Evolutionary conservation across 2,329 filamentous ascomycete genomes (phyloP).

Genomic region (Eutypella sp.): DNA sequence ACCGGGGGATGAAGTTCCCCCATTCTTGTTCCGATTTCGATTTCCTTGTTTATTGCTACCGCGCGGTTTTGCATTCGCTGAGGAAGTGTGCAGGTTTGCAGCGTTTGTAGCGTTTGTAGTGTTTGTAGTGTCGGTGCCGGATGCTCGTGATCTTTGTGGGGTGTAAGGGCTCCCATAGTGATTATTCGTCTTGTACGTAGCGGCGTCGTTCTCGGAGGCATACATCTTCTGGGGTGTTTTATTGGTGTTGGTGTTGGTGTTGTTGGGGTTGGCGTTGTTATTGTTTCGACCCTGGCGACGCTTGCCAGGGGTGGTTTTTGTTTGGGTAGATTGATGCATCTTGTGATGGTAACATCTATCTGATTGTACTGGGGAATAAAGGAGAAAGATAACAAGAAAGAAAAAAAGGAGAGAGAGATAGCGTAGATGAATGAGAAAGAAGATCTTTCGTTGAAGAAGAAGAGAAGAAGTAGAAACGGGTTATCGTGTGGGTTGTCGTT

Average conservation of each 20-base stretch:
- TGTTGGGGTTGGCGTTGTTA: constrained; percentile 28
- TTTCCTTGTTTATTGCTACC: constrained; percentile 22
- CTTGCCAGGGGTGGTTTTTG: constrained; percentile 33
- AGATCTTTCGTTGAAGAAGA: constrained; percentile 4
- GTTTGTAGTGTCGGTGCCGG: constrained; percentile 31
- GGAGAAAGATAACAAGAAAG: not conserved
- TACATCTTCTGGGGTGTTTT: constrained; percentile 45
- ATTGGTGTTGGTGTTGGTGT: constrained; percentile 28
- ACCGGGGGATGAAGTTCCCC: constrained; percentile 36
- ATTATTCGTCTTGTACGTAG: constrained; percentile 26
- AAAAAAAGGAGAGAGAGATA: not conserved
- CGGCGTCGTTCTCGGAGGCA: constrained; percentile 53
- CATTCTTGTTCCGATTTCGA: constrained; percentile 26
- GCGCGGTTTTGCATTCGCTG: constrained; percentile 26
- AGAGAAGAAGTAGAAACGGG: too few relatives aligned
- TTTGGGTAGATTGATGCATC: constrained; percentile 30
- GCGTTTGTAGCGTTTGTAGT: too few relatives aligned
- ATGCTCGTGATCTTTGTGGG: constrained; percentile 36
- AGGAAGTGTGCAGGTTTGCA: too few relatives aligned
- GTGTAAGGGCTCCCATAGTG: constrained; percentile 33
- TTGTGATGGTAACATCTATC: constrained; percentile 20
- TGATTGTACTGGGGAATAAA: constrained; percentile 4
- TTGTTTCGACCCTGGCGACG: constrained; percentile 36
- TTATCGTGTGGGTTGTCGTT: not conserved
- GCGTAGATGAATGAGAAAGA: constrained; percentile 7